Evolutionary conservation across 2,329 filamentous ascomycete genomes (phyloP), one percentile per base, ranked within the genome.

Genomic region (Xenosphaeropsis pyriputrescens): DNA sequence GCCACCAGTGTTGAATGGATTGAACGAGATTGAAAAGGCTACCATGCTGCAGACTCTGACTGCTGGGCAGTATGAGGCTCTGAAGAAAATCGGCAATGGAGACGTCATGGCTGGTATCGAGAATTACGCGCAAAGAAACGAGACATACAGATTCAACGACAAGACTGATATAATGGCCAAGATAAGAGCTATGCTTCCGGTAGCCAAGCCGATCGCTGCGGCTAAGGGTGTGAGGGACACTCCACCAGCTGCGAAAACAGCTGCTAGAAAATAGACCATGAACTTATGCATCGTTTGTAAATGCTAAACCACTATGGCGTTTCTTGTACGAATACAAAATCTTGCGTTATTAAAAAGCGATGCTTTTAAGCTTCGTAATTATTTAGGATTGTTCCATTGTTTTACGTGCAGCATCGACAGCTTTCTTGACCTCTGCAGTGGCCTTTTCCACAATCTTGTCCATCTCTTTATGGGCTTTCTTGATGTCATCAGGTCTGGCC

Each of bases 381-480:
- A 2, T 29, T 47, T 39, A 57, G 32, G 38, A 36, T 38, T 55
- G 47, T 35, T 55, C 50, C 47, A 58, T 56, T 9, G 39, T 45
- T 38, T 60, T 60, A 38, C 49, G 49, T 8, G 55, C 57, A 4
- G 43, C 49, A 18, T 60, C 56, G n/a, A 57, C 51, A n/a, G 48
- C 40, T 41, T 54, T 55, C 45, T 59, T 58, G 2, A 56, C 48
- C 36, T 57, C 54, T 13, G 37, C 45, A 18, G 22, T 26, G 8
- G 22, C 51, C 38, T 52, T 55, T 43, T 59, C 56, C 7, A 57
- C 52, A 31, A 59, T 46, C 39, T 54, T 55, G 43, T 59, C 57
- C 52, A 60, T 52, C 39, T 57, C 51, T 36, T 58, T 59, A 34
- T 55, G 53, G 11, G 52, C 57, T 38, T 55, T 60, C 41, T 54